A percentile compares a stretch with the other conserved stretches of the same genome.
Conservation (phyloP, 306 rosid genomes). For the Rubus idaeus region DNA sequence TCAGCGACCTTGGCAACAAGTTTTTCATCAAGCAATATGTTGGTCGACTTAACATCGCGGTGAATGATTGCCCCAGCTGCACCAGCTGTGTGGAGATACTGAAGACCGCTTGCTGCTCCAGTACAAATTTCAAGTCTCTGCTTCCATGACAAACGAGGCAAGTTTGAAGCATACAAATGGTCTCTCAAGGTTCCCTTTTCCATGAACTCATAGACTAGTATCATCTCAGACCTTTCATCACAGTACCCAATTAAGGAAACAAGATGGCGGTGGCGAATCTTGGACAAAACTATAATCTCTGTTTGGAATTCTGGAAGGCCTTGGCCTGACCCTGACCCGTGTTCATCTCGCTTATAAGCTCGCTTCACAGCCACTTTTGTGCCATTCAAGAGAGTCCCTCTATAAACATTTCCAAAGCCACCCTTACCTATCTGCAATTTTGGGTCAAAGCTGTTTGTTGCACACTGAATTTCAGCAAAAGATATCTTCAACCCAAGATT, state of each 20-base stretch:
- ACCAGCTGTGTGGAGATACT: conserved; percentile 60
- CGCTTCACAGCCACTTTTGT: conserved; percentile 50
- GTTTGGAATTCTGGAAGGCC: conserved; percentile 52
- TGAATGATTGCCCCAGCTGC: conserved; percentile 53
- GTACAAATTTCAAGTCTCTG: conserved; percentile 59
- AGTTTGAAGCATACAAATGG: conserved; percentile 38
- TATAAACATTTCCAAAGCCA: conserved; percentile 57
- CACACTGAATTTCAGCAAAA: conserved; percentile 35
- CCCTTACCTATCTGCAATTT: conserved; percentile 43
- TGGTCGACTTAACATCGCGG: conserved; percentile 52
- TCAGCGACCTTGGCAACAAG: conserved; percentile 52
- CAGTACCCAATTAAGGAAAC: conserved; percentile 61
- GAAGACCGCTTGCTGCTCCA: conserved; percentile 52
- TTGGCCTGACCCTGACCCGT: conserved; percentile 46
- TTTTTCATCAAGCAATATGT: conserved; percentile 48
- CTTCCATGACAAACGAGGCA: conserved; percentile 48
- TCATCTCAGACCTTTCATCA: conserved; percentile 54
- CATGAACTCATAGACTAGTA: conserved; percentile 55
- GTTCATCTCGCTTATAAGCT: conserved; percentile 18
- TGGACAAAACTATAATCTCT: conserved; percentile 47
- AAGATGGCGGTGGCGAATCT: conserved; percentile 48
- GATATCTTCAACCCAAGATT: conserved; percentile 45
- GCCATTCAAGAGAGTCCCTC: conserved; percentile 33
- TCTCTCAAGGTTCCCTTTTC: conserved; percentile 55
- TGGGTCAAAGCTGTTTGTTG: conserved; percentile 40